phyloP scores from a whole-genome alignment of 345 rosid genomes.

The Gossypium thurberi region DNA sequence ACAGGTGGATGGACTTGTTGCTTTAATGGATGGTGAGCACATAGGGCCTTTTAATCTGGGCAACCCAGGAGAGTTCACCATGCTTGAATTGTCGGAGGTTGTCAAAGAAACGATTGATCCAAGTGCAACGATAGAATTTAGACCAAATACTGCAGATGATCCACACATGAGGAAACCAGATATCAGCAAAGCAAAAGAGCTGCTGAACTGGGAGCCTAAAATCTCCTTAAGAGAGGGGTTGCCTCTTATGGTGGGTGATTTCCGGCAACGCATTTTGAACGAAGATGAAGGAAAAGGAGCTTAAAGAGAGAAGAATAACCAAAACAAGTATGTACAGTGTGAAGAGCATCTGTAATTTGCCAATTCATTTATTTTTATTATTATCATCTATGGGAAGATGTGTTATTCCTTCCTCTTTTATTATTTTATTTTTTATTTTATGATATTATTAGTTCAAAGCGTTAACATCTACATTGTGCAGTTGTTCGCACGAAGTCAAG shows the following conservation, averaged over 20 bases:
- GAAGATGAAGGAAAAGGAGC: constrained; percentile 75
- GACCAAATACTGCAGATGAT: constrained; percentile 88
- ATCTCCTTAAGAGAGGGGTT: constrained; percentile 70
- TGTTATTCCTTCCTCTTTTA: background rate
- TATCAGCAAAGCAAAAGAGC: constrained; percentile 82
- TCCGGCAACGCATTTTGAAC: constrained; percentile 75
- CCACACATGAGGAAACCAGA: constrained; percentile 97
- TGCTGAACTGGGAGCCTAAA: constrained; percentile 92
- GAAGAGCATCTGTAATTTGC: constrained; percentile 25
- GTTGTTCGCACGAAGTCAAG: constrained; percentile 5
- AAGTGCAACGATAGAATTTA: constrained; percentile 85
- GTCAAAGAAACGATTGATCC: constrained; percentile 92
- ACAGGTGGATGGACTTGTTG: constrained; percentile 90
- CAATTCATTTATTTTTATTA: constrained; percentile 16
- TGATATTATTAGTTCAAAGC: background rate
- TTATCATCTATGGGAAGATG: constrained; percentile 14
- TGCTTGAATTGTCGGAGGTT: constrained; percentile 98
- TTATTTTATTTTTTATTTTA: too few relatives aligned
- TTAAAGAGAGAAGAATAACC: constrained; percentile 13
- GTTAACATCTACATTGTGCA: background rate
- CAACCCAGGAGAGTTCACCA: constrained; percentile 97
- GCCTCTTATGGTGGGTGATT: constrained; percentile 93
- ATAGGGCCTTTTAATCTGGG: constrained; percentile 96
- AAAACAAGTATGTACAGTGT: constrained; percentile 33
- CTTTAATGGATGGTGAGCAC: constrained; percentile 87